Evolutionary conservation across 1,284 basidiomycete species (phyloP).

Genomic region (Ceratobasidium sp.): DNA sequence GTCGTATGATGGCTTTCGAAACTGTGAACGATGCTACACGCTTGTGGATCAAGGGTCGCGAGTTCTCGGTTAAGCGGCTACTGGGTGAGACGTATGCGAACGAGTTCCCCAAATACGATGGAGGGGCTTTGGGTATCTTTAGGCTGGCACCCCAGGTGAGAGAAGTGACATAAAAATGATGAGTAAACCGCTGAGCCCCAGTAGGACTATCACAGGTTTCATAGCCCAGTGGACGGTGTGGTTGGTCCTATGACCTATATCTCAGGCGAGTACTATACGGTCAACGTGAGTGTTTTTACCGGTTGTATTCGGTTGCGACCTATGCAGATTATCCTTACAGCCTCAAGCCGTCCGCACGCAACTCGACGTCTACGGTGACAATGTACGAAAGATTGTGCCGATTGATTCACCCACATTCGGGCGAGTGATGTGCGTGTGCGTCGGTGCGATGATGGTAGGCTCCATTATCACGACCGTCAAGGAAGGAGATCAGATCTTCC

Average conservation of each 20-base stretch:
- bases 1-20: conserved; percentile 92
- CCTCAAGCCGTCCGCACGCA: conserved; percentile 78
- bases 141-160: conserved; percentile 81
- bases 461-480: conserved; percentile 85
- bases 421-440: conserved; percentile 84
- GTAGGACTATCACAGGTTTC: conserved; percentile 93
- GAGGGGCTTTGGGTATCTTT: conserved; percentile 85
- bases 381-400: conserved; percentile 85
- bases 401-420: conserved; percentile 88
- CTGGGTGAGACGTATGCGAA: conserved; percentile 79
- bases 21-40: conserved; percentile 82
- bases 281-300: conserved; percentile 67
- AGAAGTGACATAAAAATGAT: neutral
- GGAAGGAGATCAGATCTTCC: conserved; percentile 77
- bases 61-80: conserved; percentile 81
- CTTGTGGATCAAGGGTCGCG: conserved; percentile 97
- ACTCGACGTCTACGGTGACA: conserved; percentile 95
- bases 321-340: conserved; percentile 52
- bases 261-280: conserved; percentile 89
- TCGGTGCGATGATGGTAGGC: conserved; percentile 95
- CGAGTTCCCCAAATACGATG: conserved; percentile 71
- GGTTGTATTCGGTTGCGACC: neutral
- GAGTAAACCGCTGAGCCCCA: neutral
- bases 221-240: conserved; percentile 85
- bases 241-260: conserved; percentile 84